Conservation (phyloP, 805 yeast species). For the Candida chauliodis region DNA sequence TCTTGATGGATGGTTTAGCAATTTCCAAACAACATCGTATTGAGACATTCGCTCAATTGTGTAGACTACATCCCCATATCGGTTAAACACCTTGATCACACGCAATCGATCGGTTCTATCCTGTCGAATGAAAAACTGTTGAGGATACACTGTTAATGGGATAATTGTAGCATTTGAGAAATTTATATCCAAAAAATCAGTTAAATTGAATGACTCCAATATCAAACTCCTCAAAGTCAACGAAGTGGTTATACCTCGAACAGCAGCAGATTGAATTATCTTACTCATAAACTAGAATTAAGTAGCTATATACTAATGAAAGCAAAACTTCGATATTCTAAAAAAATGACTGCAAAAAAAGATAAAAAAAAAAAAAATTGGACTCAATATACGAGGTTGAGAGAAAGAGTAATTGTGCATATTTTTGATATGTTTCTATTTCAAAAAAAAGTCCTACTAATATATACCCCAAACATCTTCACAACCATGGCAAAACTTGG, state of each 20-base stretch:
- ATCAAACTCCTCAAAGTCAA: slow-evolving; percentile 40
- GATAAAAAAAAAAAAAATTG: neutral
- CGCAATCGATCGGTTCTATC: slow-evolving; percentile 45
- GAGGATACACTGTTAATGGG: slow-evolving; percentile 38
- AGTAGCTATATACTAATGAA: slow-evolving; percentile 2
- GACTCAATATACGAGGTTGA: neutral
- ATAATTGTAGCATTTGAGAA: slow-evolving; percentile 37
- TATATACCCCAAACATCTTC: slow-evolving; percentile 95
- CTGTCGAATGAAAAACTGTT: slow-evolving; percentile 45
- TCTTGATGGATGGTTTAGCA: slow-evolving; percentile 42
- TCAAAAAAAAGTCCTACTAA: slow-evolving; percentile 14
- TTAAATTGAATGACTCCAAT: slow-evolving; percentile 39
- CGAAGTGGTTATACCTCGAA: slow-evolving; percentile 37
- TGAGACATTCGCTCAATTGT: slow-evolving; percentile 50
- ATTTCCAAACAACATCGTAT: slow-evolving; percentile 50
- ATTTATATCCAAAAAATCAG: slow-evolving; percentile 35
- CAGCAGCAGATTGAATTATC: slow-evolving; percentile 46
- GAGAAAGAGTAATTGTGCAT: slow-evolving; percentile 1
- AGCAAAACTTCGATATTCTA: neutral
- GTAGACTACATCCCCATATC: slow-evolving; percentile 39
- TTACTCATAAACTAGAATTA: slow-evolving; percentile 15
- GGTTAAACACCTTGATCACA: slow-evolving; percentile 48
- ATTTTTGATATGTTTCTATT: neutral
- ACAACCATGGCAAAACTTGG: slow-evolving; percentile 97
- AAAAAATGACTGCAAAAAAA: slow-evolving; percentile 4